Evolutionary conservation across 805 yeast genomes (phyloP).

Genomic region (Spathaspora boniae): DNA sequence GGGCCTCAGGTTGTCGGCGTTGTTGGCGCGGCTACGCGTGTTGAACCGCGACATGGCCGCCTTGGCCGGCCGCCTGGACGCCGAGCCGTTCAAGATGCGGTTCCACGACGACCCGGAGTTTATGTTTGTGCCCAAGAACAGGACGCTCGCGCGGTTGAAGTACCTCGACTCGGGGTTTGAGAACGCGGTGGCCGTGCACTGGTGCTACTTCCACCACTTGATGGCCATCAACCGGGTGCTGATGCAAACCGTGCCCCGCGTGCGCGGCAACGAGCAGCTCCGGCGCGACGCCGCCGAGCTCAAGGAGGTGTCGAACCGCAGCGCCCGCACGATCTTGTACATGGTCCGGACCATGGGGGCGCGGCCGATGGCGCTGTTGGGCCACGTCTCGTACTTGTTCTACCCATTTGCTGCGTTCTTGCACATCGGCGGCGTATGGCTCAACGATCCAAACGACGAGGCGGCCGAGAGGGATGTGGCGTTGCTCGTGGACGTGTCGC

Average conservation of each 20-base stretch:
- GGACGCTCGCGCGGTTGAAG: not conserved
- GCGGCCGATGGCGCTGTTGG: constrained; percentile 18
- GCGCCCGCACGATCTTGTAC: constrained; percentile 35
- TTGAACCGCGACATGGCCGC: constrained; percentile 29
- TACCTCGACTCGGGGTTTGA: constrained; percentile 10
- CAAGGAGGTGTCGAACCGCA: constrained; percentile 26
- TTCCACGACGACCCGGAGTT: constrained; percentile 33
- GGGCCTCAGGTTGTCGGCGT: constrained; percentile 2
- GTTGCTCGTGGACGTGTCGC: constrained; percentile 23
- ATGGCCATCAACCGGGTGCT: constrained; percentile 38
- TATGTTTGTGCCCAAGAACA: constrained; percentile 5
- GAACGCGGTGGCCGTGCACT: constrained; percentile 20
- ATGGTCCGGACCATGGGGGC: constrained; percentile 20
- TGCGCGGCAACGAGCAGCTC: not conserved
- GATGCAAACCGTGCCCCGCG: constrained; percentile 12
- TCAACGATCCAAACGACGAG: constrained; percentile 26
- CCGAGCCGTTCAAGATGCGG: constrained; percentile 20
- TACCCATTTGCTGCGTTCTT: constrained; percentile 32
- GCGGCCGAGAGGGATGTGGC: constrained; percentile 26
- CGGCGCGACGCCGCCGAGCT: constrained; percentile 16
- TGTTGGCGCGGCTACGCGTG: constrained; percentile 11
- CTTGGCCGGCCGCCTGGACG: constrained; percentile 17
- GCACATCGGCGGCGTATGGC: constrained; percentile 21
- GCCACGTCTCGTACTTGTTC: constrained; percentile 27
- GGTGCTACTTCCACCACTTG: constrained; percentile 32